Percentiles rank a stretch among this genome's conserved stretches.
Conservation (phyloP, 2,329 filamentous ascomycete species). For the Beauveria varroae region DNA sequence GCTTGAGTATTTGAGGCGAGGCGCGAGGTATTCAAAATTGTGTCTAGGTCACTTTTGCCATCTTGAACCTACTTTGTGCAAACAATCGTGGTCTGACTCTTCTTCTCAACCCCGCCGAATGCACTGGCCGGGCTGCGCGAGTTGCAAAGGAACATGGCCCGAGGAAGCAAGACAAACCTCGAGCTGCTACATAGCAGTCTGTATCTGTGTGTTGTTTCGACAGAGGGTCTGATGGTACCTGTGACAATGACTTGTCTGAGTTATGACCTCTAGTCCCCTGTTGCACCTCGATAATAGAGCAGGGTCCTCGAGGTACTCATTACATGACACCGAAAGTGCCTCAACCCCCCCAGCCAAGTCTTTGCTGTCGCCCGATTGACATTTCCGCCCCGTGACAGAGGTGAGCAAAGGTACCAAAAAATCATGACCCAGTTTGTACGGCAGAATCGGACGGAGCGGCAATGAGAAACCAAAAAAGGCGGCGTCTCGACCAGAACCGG, state of each 20-base stretch:
- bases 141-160: background rate
- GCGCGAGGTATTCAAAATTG: background rate
- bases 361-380: background rate
- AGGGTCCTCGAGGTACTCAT: background rate
- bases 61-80: background rate
- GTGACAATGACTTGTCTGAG: background rate
- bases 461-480: background rate
- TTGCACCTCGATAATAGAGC: background rate
- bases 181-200: background rate
- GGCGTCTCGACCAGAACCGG: conserved; percentile 5
- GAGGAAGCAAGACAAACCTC: background rate
- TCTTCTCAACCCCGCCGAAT: background rate
- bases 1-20: background rate
- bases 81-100: background rate
- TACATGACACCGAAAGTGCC: conserved; percentile 3
- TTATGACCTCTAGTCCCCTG: background rate
- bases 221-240: background rate
- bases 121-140: background rate
- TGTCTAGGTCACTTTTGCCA: background rate
- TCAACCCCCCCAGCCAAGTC: background rate
- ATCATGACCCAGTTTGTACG: background rate
- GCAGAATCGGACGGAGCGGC: conserved; percentile 3
- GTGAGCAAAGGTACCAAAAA: background rate
- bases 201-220: background rate
- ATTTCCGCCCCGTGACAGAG: background rate